phyloP scores from a whole-genome alignment of 148 eudicot genomes.

The Heliosperma pusillum region DNA sequence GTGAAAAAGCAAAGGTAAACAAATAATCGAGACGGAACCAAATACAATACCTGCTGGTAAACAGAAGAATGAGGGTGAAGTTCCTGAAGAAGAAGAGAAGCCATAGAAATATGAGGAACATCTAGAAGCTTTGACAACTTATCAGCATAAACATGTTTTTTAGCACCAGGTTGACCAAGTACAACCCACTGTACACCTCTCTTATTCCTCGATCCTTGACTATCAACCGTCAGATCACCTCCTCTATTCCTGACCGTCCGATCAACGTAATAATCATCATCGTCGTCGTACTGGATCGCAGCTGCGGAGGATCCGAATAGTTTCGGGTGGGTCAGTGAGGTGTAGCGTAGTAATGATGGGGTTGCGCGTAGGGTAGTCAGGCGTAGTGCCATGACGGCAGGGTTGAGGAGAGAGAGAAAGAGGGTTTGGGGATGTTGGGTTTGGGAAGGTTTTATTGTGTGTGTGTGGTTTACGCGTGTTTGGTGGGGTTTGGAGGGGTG shows the following conservation, averaged over 20 bases:
- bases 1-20: no score
- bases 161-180: constrained; percentile 70
- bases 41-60: constrained; percentile 50
- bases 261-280: background rate
- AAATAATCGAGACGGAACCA: background rate
- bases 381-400: background rate
- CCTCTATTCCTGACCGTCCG: background rate
- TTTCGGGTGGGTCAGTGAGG: no score
- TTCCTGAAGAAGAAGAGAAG: constrained; percentile 71
- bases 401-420: background rate
- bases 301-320: constrained; percentile 23
- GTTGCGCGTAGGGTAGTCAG: background rate
- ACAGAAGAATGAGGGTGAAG: constrained; percentile 61
- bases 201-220: constrained; percentile 44
- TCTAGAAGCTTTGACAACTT: constrained; percentile 65
- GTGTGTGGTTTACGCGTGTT: no score
- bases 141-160: constrained; percentile 70
- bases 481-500: no score
- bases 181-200: constrained; percentile 93
- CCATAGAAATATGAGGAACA: constrained; percentile 83
- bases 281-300: constrained; percentile 17
- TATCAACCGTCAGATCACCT: constrained; percentile 31
- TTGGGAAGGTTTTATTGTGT: no score
- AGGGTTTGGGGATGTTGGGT: background rate
- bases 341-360: background rate